Percentiles rank a stretch among this genome's conserved stretches.
These are phyloP conservation scores for Barnettozyma wickerhamii DNA, from an alignment of 805 yeast genomes.

Conservation along the genomic window DNA sequence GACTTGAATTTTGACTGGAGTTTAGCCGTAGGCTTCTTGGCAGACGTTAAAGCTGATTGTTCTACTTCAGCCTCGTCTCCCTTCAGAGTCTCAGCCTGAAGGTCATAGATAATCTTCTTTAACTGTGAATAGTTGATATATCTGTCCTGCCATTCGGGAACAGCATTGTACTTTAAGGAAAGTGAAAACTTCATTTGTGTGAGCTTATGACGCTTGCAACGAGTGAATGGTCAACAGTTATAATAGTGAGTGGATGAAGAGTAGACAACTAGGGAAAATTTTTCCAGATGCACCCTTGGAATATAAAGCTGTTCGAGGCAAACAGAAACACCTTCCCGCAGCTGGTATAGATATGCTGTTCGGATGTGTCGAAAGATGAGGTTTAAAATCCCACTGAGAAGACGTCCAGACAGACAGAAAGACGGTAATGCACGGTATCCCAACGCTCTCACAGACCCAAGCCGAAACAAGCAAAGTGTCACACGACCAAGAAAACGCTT, in stretches of 20 bases:
- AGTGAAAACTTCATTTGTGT: slow-evolving; percentile 79
- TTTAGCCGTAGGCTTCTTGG: slow-evolving; percentile 6
- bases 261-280: background rate
- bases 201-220: too few relatives aligned
- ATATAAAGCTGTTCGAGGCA: background rate
- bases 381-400: too few relatives aligned
- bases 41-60: slow-evolving; percentile 1
- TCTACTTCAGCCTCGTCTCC: slow-evolving; percentile 2
- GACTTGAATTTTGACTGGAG: too few relatives aligned
- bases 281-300: background rate
- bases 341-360: too few relatives aligned
- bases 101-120: slow-evolving; percentile 51
- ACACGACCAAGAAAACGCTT: too few relatives aligned
- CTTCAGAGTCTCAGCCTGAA: slow-evolving; percentile 39
- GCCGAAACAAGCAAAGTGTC: background rate
- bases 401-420: too few relatives aligned
- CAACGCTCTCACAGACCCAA: too few relatives aligned
- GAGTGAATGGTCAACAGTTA: background rate
- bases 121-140: slow-evolving; percentile 66
- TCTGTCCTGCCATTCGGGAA: slow-evolving; percentile 86
- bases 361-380: background rate
- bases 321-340: background rate
- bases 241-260: too few relatives aligned
- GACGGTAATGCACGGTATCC: too few relatives aligned
- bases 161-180: slow-evolving; percentile 59